Percentiles rank a stretch among this genome's conserved stretches.
These are phyloP conservation scores for Lactarius indigo DNA, from an alignment of 768 basidiomycete species.

Conservation along the genomic window DNA sequence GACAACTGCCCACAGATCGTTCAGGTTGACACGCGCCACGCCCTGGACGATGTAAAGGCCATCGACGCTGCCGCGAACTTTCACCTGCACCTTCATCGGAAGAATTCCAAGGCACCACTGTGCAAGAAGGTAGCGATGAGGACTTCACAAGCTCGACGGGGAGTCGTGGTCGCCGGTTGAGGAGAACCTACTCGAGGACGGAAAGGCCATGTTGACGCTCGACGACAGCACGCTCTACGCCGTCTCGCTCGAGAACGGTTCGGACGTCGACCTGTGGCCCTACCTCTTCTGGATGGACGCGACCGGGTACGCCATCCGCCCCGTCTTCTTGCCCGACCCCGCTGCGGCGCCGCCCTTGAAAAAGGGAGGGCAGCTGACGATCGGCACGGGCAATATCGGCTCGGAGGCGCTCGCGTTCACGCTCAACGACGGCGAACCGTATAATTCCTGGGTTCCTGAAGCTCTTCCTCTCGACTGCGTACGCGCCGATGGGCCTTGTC, in stretches of 20 bases:
- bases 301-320: constrained; percentile 48
- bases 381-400: constrained; percentile 40
- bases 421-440: constrained; percentile 35
- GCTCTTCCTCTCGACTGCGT: constrained; percentile 51
- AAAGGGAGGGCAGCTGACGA: constrained; percentile 40
- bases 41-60: constrained; percentile 35
- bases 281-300: constrained; percentile 62
- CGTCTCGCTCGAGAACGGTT: constrained; percentile 47
- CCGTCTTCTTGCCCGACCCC: constrained; percentile 51
- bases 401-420: constrained; percentile 48
- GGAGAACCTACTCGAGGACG: constrained; percentile 45
- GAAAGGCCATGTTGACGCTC: constrained; percentile 45
- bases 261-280: constrained; percentile 56
- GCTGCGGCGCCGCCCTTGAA: constrained; percentile 43
- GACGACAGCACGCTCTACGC: constrained; percentile 43
- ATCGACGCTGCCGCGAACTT: constrained; percentile 58
- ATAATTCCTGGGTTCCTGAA: constrained; percentile 54
- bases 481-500: constrained; percentile 46
- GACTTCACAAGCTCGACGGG: constrained; percentile 47
- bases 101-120: constrained; percentile 46
- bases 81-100: constrained; percentile 53
- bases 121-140: constrained; percentile 49
- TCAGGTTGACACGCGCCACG: constrained; percentile 37
- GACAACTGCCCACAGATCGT: constrained; percentile 37
- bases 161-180: constrained; percentile 42